phyloP scores from a whole-genome alignment of 108 stramenopile genomes.

The Cyclotella atomus region DNA sequence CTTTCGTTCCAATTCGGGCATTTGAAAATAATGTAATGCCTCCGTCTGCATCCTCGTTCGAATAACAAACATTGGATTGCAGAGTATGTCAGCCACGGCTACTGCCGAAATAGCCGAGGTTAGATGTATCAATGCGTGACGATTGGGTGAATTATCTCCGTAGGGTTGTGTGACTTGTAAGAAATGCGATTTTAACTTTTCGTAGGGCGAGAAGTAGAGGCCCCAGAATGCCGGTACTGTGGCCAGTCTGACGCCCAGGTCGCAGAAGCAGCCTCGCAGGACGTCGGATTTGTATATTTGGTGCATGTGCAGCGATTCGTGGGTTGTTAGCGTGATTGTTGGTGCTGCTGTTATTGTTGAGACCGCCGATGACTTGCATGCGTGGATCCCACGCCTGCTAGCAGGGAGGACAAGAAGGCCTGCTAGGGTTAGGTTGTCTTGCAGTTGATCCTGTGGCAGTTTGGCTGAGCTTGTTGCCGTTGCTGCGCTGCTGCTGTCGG shows the following conservation, averaged over 20 bases:
- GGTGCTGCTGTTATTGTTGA: conserved; percentile 22
- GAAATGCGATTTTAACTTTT: conserved; percentile 55
- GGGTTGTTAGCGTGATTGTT: conserved; percentile 10
- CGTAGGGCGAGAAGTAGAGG: conserved; percentile 74
- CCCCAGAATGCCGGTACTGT: conserved; percentile 94
- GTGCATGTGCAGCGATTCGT: conserved; percentile 40
- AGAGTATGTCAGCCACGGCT: conserved; percentile 84
- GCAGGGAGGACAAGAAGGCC: conserved; percentile 61
- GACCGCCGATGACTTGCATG: conserved; percentile 83
- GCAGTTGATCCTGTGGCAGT: not conserved
- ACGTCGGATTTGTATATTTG: conserved; percentile 78
- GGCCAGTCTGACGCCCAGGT: conserved; percentile 82
- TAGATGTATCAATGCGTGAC: conserved; percentile 73
- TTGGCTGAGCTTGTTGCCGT: not conserved
- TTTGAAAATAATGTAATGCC: conserved; percentile 73
- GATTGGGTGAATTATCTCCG: conserved; percentile 39
- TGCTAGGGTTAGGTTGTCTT: conserved; percentile 6
- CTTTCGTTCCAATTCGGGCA: conserved; percentile 26
- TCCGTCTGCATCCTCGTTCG: conserved; percentile 91
- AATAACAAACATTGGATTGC: conserved; percentile 93
- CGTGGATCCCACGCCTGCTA: conserved; percentile 87
- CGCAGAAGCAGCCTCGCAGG: conserved; percentile 84
- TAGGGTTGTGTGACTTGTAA: too few relatives aligned
- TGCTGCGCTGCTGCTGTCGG: not conserved
- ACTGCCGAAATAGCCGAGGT: conserved; percentile 81